phyloP scores from a whole-genome alignment of 192 early-diverging fungal genomes.

The Coemansia sp. region DNA sequence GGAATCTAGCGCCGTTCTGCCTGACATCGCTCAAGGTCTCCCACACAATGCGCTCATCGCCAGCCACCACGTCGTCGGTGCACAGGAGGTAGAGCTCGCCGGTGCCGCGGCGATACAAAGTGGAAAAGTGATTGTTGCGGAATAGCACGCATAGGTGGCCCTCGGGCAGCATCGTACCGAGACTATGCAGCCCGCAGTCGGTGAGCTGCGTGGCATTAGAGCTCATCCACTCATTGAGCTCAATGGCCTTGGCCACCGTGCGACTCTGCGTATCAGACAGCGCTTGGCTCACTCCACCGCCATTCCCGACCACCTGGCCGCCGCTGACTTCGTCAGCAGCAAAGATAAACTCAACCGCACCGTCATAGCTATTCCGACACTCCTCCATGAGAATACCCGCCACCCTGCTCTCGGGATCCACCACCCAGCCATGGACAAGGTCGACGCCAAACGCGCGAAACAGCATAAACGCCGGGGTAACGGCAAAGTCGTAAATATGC shows the following conservation, averaged over 20 bases:
- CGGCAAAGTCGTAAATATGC: constrained; percentile 66
- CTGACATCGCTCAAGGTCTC: constrained; percentile 67
- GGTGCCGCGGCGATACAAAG: constrained; percentile 60
- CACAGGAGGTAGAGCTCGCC: constrained; percentile 61
- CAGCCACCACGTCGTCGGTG: constrained; percentile 67
- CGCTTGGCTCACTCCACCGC: not conserved
- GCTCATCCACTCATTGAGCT: constrained; percentile 71
- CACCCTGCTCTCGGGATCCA: constrained; percentile 62
- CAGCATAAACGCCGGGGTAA: constrained; percentile 59
- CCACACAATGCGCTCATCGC: constrained; percentile 68
- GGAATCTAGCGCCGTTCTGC: constrained; percentile 61
- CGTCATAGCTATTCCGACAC: constrained; percentile 71
- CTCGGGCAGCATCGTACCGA: constrained; percentile 61
- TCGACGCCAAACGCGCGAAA: constrained; percentile 79
- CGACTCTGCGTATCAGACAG: constrained; percentile 8
- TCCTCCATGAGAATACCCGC: constrained; percentile 55
- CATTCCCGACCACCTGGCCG: constrained; percentile 13
- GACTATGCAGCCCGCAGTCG: constrained; percentile 67
- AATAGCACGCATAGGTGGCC: constrained; percentile 75
- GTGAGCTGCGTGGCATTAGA: constrained; percentile 81
- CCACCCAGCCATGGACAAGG: constrained; percentile 90
- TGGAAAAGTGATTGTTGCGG: constrained; percentile 92
- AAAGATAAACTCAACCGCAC: constrained; percentile 74
- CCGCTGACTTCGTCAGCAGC: constrained; percentile 54
- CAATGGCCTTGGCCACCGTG: constrained; percentile 32